Percentiles rank a stretch among this genome's conserved stretches.
Evolutionary conservation across 1,284 basidiomycete species (phyloP).

Genomic region (Ceratobasidium sp.): DNA sequence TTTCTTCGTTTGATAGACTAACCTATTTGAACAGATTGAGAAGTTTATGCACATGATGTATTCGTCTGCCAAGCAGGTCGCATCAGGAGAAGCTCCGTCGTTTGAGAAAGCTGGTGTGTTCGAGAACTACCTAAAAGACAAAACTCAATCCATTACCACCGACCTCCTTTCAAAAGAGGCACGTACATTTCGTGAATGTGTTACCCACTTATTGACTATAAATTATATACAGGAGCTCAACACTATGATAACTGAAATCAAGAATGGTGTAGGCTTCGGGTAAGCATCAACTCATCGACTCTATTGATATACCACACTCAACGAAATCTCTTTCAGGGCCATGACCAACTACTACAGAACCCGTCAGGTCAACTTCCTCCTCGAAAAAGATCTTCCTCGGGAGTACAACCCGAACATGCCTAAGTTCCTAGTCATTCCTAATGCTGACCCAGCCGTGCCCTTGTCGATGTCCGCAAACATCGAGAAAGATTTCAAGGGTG

Average conservation of each 20-base stretch:
- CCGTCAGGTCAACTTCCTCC: constrained; percentile 20
- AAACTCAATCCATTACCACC: not conserved
- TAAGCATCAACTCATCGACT: not conserved
- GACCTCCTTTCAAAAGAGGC: constrained; percentile 28
- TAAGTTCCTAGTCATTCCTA: constrained; percentile 37
- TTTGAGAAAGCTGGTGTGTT: constrained; percentile 32
- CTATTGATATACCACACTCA: not conserved
- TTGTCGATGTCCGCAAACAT: not conserved
- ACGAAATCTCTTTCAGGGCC: not conserved
- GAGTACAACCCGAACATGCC: constrained; percentile 38
- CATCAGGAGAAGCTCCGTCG: not conserved
- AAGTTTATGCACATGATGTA: constrained; percentile 24
- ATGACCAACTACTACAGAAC: constrained; percentile 41
- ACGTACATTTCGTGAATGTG: not conserved
- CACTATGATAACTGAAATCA: constrained; percentile 28
- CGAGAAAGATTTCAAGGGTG: constrained; percentile 7
- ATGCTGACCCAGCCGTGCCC: constrained; percentile 19
- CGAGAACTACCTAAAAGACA: constrained; percentile 21
- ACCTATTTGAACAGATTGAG: constrained; percentile 13
- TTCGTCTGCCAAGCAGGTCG: constrained; percentile 11
- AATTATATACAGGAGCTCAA: constrained; percentile 19
- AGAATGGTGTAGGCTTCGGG: constrained; percentile 30
- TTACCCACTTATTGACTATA: not conserved
- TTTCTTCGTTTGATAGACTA: not conserved
- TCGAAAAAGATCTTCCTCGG: constrained; percentile 37